Percentiles rank a stretch among this genome's conserved stretches.
phyloP scores from a whole-genome alignment of 2,329 filamentous ascomycete species.

The Fusarium tjaetaba region DNA sequence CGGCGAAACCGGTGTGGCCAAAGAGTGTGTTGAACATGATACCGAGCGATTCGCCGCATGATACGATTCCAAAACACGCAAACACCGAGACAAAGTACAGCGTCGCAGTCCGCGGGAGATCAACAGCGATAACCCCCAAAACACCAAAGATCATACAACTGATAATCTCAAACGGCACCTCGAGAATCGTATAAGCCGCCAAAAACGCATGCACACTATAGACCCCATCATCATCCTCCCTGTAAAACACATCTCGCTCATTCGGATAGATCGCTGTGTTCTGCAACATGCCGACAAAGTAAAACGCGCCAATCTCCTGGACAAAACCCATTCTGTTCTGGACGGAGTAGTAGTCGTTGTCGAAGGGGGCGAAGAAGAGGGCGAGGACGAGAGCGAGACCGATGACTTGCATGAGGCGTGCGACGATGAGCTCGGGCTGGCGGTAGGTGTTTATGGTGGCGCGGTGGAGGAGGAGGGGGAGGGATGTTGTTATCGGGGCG shows the following conservation, averaged over 20 bases:
- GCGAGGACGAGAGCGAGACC: conserved; percentile 71
- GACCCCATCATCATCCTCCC: conserved; percentile 77
- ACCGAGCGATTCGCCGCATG: conserved; percentile 78
- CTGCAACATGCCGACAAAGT: conserved; percentile 82
- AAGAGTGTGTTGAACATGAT: conserved; percentile 86
- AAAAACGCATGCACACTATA: conserved; percentile 79
- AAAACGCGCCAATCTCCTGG: conserved; percentile 76
- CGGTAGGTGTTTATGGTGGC: conserved; percentile 75
- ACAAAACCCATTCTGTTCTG: conserved; percentile 80
- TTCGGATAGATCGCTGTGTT: conserved; percentile 79
- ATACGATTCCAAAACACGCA: conserved; percentile 77
- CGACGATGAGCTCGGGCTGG: conserved; percentile 71
- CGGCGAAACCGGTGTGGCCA: conserved; percentile 77
- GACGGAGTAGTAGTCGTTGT: conserved; percentile 74
- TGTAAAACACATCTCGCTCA: conserved; percentile 80
- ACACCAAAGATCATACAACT: conserved; percentile 73
- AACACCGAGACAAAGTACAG: conserved; percentile 76
- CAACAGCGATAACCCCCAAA: conserved; percentile 71
- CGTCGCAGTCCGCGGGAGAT: conserved; percentile 68
- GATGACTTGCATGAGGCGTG: conserved; percentile 73
- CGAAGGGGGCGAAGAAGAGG: conserved; percentile 77
- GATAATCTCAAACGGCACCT: conserved; percentile 76
- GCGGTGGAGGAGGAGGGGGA: conserved; percentile 74
- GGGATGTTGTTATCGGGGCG: conserved; percentile 69
- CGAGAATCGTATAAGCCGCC: conserved; percentile 73